Conservation (phyloP, 2,329 filamentous ascomycete species). For the Microsporum audouinii region DNA sequence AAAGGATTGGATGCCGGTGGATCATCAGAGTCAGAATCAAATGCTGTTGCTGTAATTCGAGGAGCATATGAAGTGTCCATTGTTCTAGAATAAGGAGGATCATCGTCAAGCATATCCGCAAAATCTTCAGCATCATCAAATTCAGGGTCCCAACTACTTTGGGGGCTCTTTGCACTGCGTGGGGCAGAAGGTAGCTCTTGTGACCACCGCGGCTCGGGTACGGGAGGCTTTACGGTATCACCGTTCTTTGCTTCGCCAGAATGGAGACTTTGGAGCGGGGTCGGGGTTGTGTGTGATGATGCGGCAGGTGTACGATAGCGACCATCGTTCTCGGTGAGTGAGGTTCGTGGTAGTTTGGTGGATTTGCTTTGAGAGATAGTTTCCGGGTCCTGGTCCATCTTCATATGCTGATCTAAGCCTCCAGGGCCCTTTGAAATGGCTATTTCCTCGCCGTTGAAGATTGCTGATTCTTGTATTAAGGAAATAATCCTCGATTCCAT, state of each 20-base stretch:
- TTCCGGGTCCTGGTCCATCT: neutral
- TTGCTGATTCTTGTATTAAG: constrained; percentile 23
- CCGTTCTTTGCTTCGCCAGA: neutral
- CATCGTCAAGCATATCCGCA: neutral
- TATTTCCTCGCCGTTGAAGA: constrained; percentile 15
- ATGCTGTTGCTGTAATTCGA: constrained; percentile 25
- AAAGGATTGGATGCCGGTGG: constrained; percentile 33
- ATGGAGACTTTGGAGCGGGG: neutral
- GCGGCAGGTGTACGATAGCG: neutral
- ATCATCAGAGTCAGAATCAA: constrained; percentile 35
- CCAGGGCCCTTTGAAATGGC: neutral
- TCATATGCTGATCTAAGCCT: constrained; percentile 6
- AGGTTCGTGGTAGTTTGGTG: neutral
- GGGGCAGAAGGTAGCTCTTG: neutral
- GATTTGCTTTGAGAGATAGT: neutral
- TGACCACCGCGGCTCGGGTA: neutral
- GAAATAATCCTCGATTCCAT: constrained; percentile 25
- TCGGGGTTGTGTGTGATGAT: neutral
- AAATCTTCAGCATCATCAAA: constrained; percentile 1
- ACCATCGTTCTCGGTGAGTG: neutral
- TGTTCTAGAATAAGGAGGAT: neutral
- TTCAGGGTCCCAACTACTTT: neutral
- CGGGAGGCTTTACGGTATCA: neutral
- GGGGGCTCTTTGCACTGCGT: neutral
- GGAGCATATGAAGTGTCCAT: constrained; percentile 13